These are phyloP conservation scores for Ceratocystis lukuohia DNA, from an alignment of 2,329 filamentous ascomycete genomes.

Conservation along the genomic window DNA sequence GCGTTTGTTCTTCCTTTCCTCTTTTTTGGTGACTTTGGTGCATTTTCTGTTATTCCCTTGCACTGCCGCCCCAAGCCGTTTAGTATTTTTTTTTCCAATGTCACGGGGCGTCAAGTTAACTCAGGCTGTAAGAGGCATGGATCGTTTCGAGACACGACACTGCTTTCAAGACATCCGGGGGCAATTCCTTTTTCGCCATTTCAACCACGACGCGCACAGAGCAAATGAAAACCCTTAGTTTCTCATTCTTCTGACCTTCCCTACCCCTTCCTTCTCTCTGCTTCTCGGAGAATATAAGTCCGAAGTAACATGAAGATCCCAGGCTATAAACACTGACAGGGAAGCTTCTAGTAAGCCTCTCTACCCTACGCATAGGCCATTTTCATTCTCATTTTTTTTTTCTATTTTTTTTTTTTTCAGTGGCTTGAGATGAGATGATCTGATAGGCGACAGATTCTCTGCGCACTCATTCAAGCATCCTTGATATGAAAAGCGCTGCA, in stretches of 20 bases:
- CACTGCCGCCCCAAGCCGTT: background rate
- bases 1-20: background rate
- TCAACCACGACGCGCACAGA: background rate
- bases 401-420: background rate
- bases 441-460: conserved; percentile 15
- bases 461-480: background rate
- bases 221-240: background rate
- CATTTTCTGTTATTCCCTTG: background rate
- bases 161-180: background rate
- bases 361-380: conserved; percentile 3
- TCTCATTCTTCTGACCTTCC: background rate
- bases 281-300: conserved; percentile 7
- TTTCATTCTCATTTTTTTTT: background rate
- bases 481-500: background rate
- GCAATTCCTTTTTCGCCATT: background rate
- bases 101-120: background rate
- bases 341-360: background rate
- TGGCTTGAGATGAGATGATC: conserved; percentile 16
- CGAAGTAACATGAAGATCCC: conserved; percentile 3
- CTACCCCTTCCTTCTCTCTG: background rate
- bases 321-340: background rate
- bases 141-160: conserved; percentile 1
- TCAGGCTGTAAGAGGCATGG: background rate
- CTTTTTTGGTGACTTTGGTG: background rate
- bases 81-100: background rate